Percentiles rank a stretch among this genome's conserved stretches.
Evolutionary conservation across 2,329 filamentous ascomycete genomes (phyloP).

Genomic region (Lasiodiplodia citricola): DNA sequence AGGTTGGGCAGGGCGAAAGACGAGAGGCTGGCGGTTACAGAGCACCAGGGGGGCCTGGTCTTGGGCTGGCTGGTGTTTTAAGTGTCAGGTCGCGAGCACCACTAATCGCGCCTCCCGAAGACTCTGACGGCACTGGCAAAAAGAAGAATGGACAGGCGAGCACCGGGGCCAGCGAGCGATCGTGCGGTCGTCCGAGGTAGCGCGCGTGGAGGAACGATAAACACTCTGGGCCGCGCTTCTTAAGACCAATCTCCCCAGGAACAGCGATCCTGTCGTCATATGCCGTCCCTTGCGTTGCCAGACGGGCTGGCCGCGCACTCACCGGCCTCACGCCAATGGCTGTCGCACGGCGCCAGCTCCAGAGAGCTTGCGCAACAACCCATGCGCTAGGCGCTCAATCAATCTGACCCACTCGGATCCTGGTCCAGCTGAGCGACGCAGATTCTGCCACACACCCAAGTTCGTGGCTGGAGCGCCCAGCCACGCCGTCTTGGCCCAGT

Average conservation of each 20-base stretch:
- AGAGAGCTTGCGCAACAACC: conserved; percentile 1
- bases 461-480: conserved; percentile 10
- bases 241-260: conserved; percentile 9
- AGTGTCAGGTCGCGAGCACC: conserved; percentile 16
- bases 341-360: background rate
- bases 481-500: background rate
- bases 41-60: conserved; percentile 3
- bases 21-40: background rate
- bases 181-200: background rate
- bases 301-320: background rate
- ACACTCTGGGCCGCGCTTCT: conserved; percentile 5
- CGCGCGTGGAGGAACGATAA: conserved; percentile 19
- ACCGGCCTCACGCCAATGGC: conserved; percentile 4
- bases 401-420: conserved; percentile 5
- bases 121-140: conserved; percentile 18
- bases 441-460: background rate
- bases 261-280: conserved; percentile 15
- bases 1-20: background rate
- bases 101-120: conserved; percentile 11
- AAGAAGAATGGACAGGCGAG: conserved; percentile 1
- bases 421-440: conserved; percentile 15
- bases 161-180: conserved; percentile 6
- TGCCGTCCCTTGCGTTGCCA: conserved; percentile 16
- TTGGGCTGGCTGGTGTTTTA: conserved; percentile 10
- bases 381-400: conserved; percentile 9